Percentiles rank a stretch among this genome's conserved stretches.
Conservation (phyloP, 2,329 filamentous ascomycete species). For the Xylariaceae sp. region DNA sequence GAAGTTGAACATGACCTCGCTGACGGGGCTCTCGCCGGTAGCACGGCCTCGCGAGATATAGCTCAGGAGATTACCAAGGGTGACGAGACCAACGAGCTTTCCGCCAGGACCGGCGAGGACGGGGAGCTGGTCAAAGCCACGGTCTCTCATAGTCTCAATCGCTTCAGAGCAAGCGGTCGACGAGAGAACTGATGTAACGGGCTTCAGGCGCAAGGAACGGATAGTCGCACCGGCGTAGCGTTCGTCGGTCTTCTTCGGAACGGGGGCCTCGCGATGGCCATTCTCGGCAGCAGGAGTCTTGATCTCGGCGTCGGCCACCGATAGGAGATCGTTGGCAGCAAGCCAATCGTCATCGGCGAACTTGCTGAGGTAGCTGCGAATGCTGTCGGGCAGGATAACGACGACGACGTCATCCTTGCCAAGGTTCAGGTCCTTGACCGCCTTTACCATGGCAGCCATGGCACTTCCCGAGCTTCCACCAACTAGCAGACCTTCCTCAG, state of each 20-base stretch:
- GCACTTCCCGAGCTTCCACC: conserved; percentile 93
- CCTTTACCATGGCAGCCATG: conserved; percentile 73
- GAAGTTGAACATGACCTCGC: conserved; percentile 96
- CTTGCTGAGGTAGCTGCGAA: conserved; percentile 95
- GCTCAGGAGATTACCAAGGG: conserved; percentile 87
- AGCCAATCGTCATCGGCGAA: conserved; percentile 99
- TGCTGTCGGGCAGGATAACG: conserved; percentile 89
- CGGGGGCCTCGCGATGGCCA: conserved; percentile 23
- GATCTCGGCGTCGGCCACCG: conserved; percentile 43
- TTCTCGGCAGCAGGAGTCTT: conserved; percentile 37
- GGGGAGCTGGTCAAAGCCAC: conserved; percentile 94
- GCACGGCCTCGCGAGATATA: conserved; percentile 83
- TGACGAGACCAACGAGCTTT: conserved; percentile 85
- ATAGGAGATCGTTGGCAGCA: conserved; percentile 86
- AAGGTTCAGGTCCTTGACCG: conserved; percentile 70
- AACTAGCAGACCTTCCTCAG: conserved; percentile 89
- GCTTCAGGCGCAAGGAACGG: conserved; percentile 79
- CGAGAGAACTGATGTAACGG: conserved; percentile 76
- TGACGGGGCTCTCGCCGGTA: conserved; percentile 65
- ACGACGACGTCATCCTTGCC: conserved; percentile 83
- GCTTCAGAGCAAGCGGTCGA: conserved; percentile 73
- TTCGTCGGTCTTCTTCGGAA: conserved; percentile 45
- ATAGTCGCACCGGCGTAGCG: conserved; percentile 76
- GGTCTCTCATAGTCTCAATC: conserved; percentile 97
- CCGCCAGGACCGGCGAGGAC: conserved; percentile 66